Percentiles rank a stretch among this genome's conserved stretches.
Evolutionary conservation across 352 stramenopile genomes (phyloP).

Genomic region (Phytophthora cryptogea): DNA sequence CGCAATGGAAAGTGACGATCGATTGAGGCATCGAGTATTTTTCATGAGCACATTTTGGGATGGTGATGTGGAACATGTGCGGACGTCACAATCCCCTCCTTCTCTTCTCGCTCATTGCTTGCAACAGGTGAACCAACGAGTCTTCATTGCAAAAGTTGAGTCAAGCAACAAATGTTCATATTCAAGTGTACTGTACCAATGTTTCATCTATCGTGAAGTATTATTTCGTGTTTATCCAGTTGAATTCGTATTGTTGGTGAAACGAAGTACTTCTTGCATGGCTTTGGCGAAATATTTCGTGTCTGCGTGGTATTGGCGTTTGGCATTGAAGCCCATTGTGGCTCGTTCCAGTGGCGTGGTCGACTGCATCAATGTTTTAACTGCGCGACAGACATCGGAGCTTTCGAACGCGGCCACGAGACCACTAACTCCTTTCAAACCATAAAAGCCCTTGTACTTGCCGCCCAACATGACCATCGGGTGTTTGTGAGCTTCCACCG

Average conservation of each 20-base stretch:
- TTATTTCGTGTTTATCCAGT: constrained; percentile 3
- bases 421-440: constrained; percentile 22
- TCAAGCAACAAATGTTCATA: background rate
- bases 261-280: constrained; percentile 42
- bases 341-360: constrained; percentile 38
- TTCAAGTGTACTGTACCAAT: background rate
- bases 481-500: constrained; percentile 17
- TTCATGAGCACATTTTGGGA: constrained; percentile 10
- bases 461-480: constrained; percentile 37
- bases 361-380: constrained; percentile 27
- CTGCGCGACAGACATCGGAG: constrained; percentile 29
- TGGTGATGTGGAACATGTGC: constrained; percentile 13
- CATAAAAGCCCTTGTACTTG: constrained; percentile 30
- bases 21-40: constrained; percentile 6
- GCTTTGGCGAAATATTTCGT: constrained; percentile 48
- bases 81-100: constrained; percentile 9
- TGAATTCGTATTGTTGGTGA: constrained; percentile 12
- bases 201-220: background rate
- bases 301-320: constrained; percentile 45
- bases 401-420: constrained; percentile 32
- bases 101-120: constrained; percentile 7
- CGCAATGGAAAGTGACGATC: constrained; percentile 1
- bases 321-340: constrained; percentile 35
- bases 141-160: background rate
- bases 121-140: background rate